These are phyloP conservation scores for Chlamydomonas sp. DNA, from an alignment of 139 green algal genomes.

Conservation along the genomic window DNA sequence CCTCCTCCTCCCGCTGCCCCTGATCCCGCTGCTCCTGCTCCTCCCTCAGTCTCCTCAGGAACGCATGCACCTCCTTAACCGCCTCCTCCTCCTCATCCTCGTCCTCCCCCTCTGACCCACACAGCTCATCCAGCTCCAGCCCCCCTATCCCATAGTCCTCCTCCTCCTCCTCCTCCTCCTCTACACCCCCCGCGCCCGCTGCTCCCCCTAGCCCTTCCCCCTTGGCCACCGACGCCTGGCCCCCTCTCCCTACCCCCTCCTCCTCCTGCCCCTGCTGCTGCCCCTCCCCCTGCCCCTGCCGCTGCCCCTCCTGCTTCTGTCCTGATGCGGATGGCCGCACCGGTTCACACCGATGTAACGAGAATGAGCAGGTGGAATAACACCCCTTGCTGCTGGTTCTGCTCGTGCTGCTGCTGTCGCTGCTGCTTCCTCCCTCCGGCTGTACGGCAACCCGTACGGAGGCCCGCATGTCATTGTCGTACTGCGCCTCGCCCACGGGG, in stretches of 20 bases:
- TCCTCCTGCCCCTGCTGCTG: too few relatives aligned
- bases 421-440: too few relatives aligned
- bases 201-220: too few relatives aligned
- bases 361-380: too few relatives aligned
- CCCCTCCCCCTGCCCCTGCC: too few relatives aligned
- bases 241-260: too few relatives aligned
- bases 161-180: not conserved
- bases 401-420: too few relatives aligned
- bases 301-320: too few relatives aligned
- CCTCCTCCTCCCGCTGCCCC: too few relatives aligned
- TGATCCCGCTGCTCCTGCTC: not conserved
- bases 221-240: too few relatives aligned
- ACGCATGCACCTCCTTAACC: not conserved
- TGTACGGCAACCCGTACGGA: conserved; percentile 9
- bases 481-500: conserved; percentile 39
- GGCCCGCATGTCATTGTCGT: conserved; percentile 38
- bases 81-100: not conserved
- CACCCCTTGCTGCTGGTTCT: too few relatives aligned
- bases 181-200: too few relatives aligned
- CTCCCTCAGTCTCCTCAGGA: not conserved
- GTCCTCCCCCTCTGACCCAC: not conserved
- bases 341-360: not conserved
- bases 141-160: not conserved
- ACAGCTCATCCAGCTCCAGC: not conserved
- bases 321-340: not conserved